phyloP scores from a whole-genome alignment of 345 rosid species.

The Barbarea vulgaris region DNA sequence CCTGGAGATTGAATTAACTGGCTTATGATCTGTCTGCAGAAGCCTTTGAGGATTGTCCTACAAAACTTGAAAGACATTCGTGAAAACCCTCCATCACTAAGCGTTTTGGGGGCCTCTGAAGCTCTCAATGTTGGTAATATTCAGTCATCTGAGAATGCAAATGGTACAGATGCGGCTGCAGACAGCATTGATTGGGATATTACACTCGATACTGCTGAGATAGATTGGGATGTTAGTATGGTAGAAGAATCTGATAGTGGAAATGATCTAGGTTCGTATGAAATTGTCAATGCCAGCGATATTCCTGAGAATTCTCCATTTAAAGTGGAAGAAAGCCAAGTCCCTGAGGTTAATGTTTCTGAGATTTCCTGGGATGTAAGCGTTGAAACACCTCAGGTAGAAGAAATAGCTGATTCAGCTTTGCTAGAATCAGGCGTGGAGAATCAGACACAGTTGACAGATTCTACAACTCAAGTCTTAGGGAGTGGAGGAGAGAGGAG shows the following conservation, averaged over 20 bases:
- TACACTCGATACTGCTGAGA: conserved; percentile 71
- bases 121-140: conserved; percentile 48
- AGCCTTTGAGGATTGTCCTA: conserved; percentile 52
- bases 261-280: conserved; percentile 89
- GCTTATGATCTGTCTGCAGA: conserved; percentile 55
- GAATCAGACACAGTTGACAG: conserved; percentile 45
- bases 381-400: conserved; percentile 87
- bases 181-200: conserved; percentile 91
- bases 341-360: conserved; percentile 51
- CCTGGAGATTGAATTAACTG: neutral
- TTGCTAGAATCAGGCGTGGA: conserved; percentile 30
- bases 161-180: conserved; percentile 52
- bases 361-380: conserved; percentile 91
- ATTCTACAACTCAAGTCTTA: conserved; percentile 42
- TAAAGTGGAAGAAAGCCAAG: conserved; percentile 46
- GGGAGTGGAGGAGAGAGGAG: conserved; percentile 63
- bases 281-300: conserved; percentile 82
- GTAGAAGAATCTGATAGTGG: conserved; percentile 79
- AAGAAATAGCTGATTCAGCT: conserved; percentile 55
- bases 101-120: conserved; percentile 61
- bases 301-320: conserved; percentile 50
- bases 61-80: conserved; percentile 65
- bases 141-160: conserved; percentile 48
- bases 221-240: conserved; percentile 93
- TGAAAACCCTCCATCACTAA: conserved; percentile 76